Evolutionary conservation across 768 basidiomycete genomes (phyloP).

Genomic region (Trametes coccinea): DNA sequence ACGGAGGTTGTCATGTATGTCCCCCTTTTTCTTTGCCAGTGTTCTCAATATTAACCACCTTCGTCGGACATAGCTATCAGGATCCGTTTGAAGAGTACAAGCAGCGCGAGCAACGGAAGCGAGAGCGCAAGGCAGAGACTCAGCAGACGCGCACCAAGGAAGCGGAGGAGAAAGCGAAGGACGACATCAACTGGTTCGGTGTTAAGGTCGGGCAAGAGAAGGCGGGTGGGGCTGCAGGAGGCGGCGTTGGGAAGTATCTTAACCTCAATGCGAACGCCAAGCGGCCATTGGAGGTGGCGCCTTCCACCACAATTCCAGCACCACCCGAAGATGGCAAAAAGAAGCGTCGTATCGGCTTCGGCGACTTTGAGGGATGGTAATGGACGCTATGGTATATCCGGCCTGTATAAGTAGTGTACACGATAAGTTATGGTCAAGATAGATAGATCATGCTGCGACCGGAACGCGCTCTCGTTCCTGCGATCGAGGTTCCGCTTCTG

Average conservation of each 20-base stretch:
- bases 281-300: conserved; percentile 20
- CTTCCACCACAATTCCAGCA: conserved; percentile 3
- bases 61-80: conserved; percentile 58
- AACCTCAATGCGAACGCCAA: conserved; percentile 43
- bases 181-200: conserved; percentile 86
- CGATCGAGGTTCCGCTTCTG: conserved; percentile 1
- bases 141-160: conserved; percentile 28
- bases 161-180: conserved; percentile 58
- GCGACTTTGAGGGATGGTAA: conserved; percentile 86
- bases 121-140: conserved; percentile 55
- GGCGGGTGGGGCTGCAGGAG: conserved; percentile 37
- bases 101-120: conserved; percentile 73
- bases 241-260: conserved; percentile 81
- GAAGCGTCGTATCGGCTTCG: conserved; percentile 85
- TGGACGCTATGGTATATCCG: conserved; percentile 3
- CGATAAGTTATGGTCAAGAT: neutral
- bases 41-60: neutral
- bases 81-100: conserved; percentile 97
- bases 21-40: neutral
- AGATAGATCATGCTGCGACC: conserved; percentile 28
- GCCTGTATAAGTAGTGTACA: conserved; percentile 22
- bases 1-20: conserved; percentile 84
- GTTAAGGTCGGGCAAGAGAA: conserved; percentile 66
- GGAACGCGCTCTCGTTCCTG: conserved; percentile 29
- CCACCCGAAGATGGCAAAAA: conserved; percentile 62